A percentile compares a stretch with the other conserved stretches of the same genome.
Conservation (phyloP, 257 asterid genomes). For the Solanum paucissectum region DNA sequence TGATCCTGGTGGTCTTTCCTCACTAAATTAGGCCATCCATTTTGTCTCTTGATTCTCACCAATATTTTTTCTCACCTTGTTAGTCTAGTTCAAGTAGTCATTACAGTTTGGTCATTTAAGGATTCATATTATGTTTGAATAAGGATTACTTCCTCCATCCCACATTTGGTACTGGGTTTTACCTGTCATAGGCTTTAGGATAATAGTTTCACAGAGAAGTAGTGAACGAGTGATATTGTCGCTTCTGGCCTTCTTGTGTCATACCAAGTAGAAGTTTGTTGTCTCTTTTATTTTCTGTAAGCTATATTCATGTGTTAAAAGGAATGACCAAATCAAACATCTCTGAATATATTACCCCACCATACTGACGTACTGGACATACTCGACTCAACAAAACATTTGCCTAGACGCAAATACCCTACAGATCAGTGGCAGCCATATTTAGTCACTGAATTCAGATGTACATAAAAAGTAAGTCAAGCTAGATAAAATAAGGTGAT, state of each 20-base stretch:
- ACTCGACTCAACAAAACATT: neutral
- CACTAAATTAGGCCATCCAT: neutral
- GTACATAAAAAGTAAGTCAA: neutral
- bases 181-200: neutral
- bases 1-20: neutral
- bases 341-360: too few species aligned
- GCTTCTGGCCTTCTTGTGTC: neutral
- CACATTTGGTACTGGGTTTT: neutral
- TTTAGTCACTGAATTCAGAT: neutral
- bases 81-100: neutral
- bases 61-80: neutral
- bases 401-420: neutral
- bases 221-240: neutral
- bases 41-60: neutral
- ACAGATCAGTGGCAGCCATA: neutral
- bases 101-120: neutral
- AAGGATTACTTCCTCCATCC: neutral
- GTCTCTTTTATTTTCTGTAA: neutral
- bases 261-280: neutral
- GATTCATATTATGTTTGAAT: neutral
- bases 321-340: neutral
- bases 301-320: neutral
- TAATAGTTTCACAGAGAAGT: neutral
- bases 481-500: neutral
- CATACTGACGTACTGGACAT: neutral